Evolutionary conservation across 176 grass and related monocot species (phyloP).

Genomic region (Oryza australiensis): DNA sequence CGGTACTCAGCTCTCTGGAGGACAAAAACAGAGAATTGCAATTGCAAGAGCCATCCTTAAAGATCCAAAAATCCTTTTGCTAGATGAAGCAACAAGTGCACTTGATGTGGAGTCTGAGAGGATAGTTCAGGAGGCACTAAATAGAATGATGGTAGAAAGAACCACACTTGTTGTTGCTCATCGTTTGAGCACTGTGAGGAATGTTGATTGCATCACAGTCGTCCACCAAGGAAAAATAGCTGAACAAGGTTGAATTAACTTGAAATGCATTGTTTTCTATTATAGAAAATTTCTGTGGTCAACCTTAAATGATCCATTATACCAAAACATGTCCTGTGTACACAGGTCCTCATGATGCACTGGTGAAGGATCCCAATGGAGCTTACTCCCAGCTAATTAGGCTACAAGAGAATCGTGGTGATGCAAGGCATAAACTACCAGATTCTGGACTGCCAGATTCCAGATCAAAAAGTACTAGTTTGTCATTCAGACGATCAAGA

Average conservation of each 20-base stretch:
- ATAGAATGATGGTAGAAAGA: conserved; percentile 67
- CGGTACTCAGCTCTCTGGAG: conserved; percentile 84
- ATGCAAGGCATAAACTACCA: conserved; percentile 29
- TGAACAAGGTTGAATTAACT: conserved; percentile 62
- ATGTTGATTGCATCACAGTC: conserved; percentile 74
- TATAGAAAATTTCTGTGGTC: background rate
- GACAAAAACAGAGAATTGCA: conserved; percentile 90
- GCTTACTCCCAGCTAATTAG: conserved; percentile 73
- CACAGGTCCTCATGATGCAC: conserved; percentile 66
- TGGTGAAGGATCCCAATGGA: conserved; percentile 68
- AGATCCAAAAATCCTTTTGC: conserved; percentile 76
- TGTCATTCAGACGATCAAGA: conserved; percentile 38
- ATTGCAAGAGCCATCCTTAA: conserved; percentile 91
- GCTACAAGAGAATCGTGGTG: conserved; percentile 51
- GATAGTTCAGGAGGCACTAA: conserved; percentile 81
- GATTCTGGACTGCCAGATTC: conserved; percentile 19
- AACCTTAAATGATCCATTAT: background rate
- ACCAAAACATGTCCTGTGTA: conserved; percentile 14
- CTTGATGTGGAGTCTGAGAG: conserved; percentile 83
- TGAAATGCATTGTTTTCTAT: background rate
- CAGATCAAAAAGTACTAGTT: conserved; percentile 38
- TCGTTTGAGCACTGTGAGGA: conserved; percentile 78
- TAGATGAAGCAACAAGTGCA: conserved; percentile 96
- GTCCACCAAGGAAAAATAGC: conserved; percentile 72
- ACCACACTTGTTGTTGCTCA: conserved; percentile 80